Percentiles rank a stretch among this genome's conserved stretches.
These are phyloP conservation scores for Grigorovia yakushimaensis DNA, from an alignment of 805 yeast genomes.

Conservation along the genomic window DNA sequence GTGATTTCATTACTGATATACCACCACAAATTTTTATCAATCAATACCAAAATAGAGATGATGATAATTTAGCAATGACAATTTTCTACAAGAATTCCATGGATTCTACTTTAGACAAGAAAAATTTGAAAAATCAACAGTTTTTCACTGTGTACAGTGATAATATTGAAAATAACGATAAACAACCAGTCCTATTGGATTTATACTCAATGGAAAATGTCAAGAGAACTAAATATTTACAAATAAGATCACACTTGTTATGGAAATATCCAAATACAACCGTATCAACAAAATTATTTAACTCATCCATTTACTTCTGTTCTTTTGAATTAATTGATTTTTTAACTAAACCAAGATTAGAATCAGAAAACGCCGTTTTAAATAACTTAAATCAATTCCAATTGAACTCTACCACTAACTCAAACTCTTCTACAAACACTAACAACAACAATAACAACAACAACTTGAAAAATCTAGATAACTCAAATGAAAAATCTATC, in stretches of 20 bases:
- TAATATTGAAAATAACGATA: slow-evolving; percentile 34
- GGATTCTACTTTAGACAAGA: slow-evolving; percentile 72
- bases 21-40: slow-evolving; percentile 86
- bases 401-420: neutral
- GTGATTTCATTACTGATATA: slow-evolving; percentile 86
- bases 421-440: neutral
- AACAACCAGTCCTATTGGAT: slow-evolving; percentile 48
- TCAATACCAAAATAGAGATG: slow-evolving; percentile 64
- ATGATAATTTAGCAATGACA: slow-evolving; percentile 59
- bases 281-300: slow-evolving; percentile 66
- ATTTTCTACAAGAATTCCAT: slow-evolving; percentile 66
- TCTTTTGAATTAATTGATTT: slow-evolving; percentile 43
- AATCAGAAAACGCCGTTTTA: neutral
- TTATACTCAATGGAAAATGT: slow-evolving; percentile 59
- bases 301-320: slow-evolving; percentile 64
- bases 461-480: neutral
- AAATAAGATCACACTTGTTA: slow-evolving; percentile 73
- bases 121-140: slow-evolving; percentile 29
- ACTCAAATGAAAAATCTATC: too few species aligned
- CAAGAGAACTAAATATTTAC: slow-evolving; percentile 59
- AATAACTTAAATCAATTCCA: neutral
- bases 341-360: slow-evolving; percentile 24
- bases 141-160: slow-evolving; percentile 61
- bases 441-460: slow-evolving; percentile 3
- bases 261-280: slow-evolving; percentile 80